Conservation (phyloP, 1,139 yeast species). For the Candida sanyaensis region DNA sequence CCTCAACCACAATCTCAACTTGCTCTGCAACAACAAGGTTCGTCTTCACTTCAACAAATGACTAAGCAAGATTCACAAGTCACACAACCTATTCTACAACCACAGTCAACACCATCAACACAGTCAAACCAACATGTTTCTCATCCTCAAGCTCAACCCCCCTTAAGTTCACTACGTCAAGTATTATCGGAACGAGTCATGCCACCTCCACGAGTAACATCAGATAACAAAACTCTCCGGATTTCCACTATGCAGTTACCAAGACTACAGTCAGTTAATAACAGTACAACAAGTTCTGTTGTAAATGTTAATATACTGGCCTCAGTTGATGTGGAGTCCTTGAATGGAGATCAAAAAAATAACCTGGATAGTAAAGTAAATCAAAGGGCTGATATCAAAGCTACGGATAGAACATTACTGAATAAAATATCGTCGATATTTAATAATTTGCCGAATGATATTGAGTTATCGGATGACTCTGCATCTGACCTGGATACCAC, state of each 20-base stretch:
- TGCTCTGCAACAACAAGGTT: neutral
- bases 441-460: constrained; percentile 50
- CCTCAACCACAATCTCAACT: neutral
- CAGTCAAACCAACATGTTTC: neutral
- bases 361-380: constrained; percentile 5
- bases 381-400: constrained; percentile 1
- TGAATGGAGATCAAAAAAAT: neutral
- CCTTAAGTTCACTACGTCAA: neutral
- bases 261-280: constrained; percentile 18
- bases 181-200: constrained; percentile 9
- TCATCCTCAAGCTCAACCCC: neutral
- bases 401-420: constrained; percentile 8
- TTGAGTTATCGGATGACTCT: constrained; percentile 50
- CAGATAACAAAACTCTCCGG: constrained; percentile 34
- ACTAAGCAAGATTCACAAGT: neutral
- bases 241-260: constrained; percentile 26
- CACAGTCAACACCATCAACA: neutral
- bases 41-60: neutral
- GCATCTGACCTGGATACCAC: constrained; percentile 46
- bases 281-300: constrained; percentile 33
- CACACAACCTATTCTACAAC: neutral
- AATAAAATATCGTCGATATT: constrained; percentile 39
- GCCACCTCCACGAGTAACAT: constrained; percentile 27
- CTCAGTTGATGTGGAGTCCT: constrained; percentile 18
- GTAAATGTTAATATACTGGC: constrained; percentile 35